Evolutionary conservation across 2,329 filamentous ascomycete genomes (phyloP).

Genomic region (Fusarium sp.): DNA sequence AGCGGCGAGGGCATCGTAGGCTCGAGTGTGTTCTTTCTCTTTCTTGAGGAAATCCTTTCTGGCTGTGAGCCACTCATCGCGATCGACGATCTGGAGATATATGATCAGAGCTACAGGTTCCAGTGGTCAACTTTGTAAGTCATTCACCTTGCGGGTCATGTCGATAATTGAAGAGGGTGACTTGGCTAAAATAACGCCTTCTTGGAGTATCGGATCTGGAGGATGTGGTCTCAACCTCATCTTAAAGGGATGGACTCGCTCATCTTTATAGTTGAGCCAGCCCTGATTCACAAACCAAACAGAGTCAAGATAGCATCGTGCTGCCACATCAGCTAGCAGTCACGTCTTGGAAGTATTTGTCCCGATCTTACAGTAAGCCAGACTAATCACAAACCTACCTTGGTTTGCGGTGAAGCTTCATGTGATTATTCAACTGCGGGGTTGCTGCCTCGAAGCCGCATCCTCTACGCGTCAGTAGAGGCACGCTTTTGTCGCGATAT

Average conservation of each 20-base stretch:
- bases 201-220: neutral
- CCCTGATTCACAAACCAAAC: neutral
- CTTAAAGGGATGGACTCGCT: neutral
- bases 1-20: constrained; percentile 43
- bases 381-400: neutral
- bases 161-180: neutral
- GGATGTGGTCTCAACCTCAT: neutral
- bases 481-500: constrained; percentile 7
- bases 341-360: neutral
- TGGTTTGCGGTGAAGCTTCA: neutral
- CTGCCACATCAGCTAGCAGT: neutral
- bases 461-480: constrained; percentile 3
- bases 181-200: neutral
- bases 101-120: neutral
- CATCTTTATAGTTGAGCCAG: constrained; percentile 6
- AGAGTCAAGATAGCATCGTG: neutral
- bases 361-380: neutral
- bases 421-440: neutral
- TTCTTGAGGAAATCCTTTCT: constrained; percentile 48
- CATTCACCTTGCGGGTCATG: neutral
- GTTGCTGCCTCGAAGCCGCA: constrained; percentile 10
- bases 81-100: constrained; percentile 43
- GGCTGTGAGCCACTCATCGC: constrained; percentile 48
- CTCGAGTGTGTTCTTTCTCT: constrained; percentile 48
- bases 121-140: too few species aligned